phyloP scores from a whole-genome alignment of 805 yeast genomes.

The Zygosaccharomyces bailii region DNA sequence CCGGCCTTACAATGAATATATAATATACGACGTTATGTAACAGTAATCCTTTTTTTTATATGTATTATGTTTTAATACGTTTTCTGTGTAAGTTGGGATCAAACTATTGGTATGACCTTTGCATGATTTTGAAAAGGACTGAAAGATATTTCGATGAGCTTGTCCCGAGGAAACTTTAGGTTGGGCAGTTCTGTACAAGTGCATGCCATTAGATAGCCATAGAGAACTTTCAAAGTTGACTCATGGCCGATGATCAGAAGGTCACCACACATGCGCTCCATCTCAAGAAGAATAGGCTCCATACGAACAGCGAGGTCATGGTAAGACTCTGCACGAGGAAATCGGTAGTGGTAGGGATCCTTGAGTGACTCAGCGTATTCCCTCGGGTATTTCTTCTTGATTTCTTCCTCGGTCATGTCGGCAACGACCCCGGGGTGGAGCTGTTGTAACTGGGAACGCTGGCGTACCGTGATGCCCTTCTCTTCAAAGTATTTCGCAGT shows the following conservation, averaged over 20 bases:
- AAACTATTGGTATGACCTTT: slow-evolving; percentile 45
- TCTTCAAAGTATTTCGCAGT: slow-evolving; percentile 68
- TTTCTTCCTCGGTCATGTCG: slow-evolving; percentile 57
- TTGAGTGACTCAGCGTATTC: slow-evolving; percentile 61
- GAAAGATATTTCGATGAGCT: slow-evolving; percentile 81
- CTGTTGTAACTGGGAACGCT: slow-evolving; percentile 80
- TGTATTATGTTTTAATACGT: neutral
- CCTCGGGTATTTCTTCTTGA: slow-evolving; percentile 56
- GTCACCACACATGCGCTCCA: slow-evolving; percentile 89
- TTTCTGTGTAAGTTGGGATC: too few species aligned
- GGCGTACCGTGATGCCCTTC: slow-evolving; percentile 60
- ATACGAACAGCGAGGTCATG: slow-evolving; percentile 93
- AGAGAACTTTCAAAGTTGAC: slow-evolving; percentile 79
- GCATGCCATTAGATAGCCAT: slow-evolving; percentile 93
- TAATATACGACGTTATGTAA: neutral
- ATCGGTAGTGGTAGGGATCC: slow-evolving; percentile 93
- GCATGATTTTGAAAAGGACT: slow-evolving; percentile 80
- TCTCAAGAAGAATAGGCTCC: slow-evolving; percentile 88
- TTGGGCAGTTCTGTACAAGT: slow-evolving; percentile 82
- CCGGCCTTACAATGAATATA: slow-evolving; percentile 1
- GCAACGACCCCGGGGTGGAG: slow-evolving; percentile 87
- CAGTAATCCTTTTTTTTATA: neutral
- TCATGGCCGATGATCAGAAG: slow-evolving; percentile 91
- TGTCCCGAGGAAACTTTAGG: slow-evolving; percentile 72
- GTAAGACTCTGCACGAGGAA: slow-evolving; percentile 88